Conservation (phyloP, 169 alveolate species). For the Cryptosporidium ryanae region DNA sequence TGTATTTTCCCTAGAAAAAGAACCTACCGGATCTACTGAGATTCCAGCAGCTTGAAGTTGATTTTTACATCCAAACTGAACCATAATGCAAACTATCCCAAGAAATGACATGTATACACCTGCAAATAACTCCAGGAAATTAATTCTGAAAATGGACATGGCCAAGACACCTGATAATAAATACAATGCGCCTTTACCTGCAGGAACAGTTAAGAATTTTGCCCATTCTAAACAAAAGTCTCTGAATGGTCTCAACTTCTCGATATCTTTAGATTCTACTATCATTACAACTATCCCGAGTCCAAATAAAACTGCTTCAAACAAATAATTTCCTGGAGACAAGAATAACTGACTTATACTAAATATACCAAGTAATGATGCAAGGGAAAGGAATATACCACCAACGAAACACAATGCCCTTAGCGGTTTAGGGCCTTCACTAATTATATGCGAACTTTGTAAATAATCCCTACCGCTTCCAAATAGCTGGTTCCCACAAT, state of each 20-base stretch:
- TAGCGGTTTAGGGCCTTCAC: conserved; percentile 73
- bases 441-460: conserved; percentile 60
- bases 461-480: conserved; percentile 73
- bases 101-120: conserved; percentile 69
- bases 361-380: conserved; percentile 59
- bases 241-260: conserved; percentile 55
- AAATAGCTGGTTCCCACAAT: conserved; percentile 63
- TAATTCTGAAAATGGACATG: conserved; percentile 68
- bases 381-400: conserved; percentile 66
- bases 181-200: conserved; percentile 65
- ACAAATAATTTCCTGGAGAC: conserved; percentile 69
- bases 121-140: conserved; percentile 62
- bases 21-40: conserved; percentile 44
- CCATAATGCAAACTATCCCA: conserved; percentile 70
- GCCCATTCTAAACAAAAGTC: conserved; percentile 75
- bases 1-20: conserved; percentile 66
- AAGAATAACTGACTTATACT: conserved; percentile 67
- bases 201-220: conserved; percentile 70
- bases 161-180: conserved; percentile 64
- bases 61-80: conserved; percentile 64
- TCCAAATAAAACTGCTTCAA: conserved; percentile 67
- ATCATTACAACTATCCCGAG: conserved; percentile 66
- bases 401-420: conserved; percentile 74
- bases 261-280: conserved; percentile 70
- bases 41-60: conserved; percentile 75